phyloP scores from a whole-genome alignment of 148 eudicot genomes.

The Silene latifolia region DNA sequence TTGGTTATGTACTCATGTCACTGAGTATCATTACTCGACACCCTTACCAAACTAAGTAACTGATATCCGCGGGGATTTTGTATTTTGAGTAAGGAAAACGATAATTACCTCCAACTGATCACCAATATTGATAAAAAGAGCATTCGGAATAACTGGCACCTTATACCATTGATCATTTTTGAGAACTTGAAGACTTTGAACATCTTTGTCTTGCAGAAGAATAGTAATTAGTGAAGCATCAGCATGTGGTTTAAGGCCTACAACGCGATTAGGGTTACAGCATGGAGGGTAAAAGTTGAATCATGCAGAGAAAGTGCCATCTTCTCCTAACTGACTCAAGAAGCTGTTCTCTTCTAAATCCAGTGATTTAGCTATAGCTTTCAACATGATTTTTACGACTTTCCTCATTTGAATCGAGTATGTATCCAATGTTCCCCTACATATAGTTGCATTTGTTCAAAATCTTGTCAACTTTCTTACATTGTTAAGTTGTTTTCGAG shows the following conservation, averaged over 20 bases:
- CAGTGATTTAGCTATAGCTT: slow-evolving; percentile 40
- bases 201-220: slow-evolving; percentile 42
- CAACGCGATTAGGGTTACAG: slow-evolving; percentile 27
- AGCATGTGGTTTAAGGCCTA: slow-evolving; percentile 46
- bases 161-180: slow-evolving; percentile 43
- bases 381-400: no score
- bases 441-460: no score
- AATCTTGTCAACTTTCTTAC: no score
- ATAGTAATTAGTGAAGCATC: slow-evolving; percentile 42
- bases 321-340: slow-evolving; percentile 22
- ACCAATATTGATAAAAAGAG: slow-evolving; percentile 43
- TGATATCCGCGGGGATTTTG: no score
- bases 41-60: not conserved
- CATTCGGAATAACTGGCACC: slow-evolving; percentile 39
- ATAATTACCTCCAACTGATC: slow-evolving; percentile 34
- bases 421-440: no score
- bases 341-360: slow-evolving; percentile 35
- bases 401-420: no score
- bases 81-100: not conserved
- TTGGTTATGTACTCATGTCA: no score
- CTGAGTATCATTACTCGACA: not conserved
- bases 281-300: slow-evolving; percentile 50
- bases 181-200: slow-evolving; percentile 46
- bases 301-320: slow-evolving; percentile 21
- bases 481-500: no score